Percentiles rank a stretch among this genome's conserved stretches.
These are phyloP conservation scores for Sphagnum contortum DNA, from an alignment of 225 moss, liverwort and hornwort genomes.

Conservation along the genomic window DNA sequence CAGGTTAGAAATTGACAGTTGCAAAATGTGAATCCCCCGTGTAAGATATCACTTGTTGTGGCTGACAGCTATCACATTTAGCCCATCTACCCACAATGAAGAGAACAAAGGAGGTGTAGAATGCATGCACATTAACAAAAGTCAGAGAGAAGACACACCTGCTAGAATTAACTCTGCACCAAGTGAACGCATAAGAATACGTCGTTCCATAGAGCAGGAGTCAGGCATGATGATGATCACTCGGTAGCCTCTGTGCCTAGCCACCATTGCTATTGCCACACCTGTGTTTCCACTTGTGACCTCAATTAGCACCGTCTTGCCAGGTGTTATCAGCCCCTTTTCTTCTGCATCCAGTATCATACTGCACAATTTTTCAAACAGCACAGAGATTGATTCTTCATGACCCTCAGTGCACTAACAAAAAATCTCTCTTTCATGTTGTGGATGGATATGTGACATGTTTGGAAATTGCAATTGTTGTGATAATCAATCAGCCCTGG, in stretches of 20 bases:
- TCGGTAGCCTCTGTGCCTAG: conserved; percentile 57
- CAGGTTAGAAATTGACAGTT: too few relatives aligned
- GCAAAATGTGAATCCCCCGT: background rate
- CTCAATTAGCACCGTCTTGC: conserved; percentile 62
- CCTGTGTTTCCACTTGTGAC: conserved; percentile 83
- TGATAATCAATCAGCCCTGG: too few relatives aligned
- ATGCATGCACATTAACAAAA: background rate
- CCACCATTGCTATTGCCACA: conserved; percentile 61
- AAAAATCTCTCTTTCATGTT: too few relatives aligned
- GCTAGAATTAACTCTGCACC: conserved; percentile 50
- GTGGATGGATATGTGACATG: too few relatives aligned
- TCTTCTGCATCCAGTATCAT: conserved; percentile 79
- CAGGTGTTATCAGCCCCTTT: conserved; percentile 67
- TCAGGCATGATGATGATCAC: conserved; percentile 64
- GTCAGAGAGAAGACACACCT: conserved; percentile 24
- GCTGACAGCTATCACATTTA: too few relatives aligned
- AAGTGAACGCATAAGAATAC: conserved; percentile 66
- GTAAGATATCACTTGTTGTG: background rate
- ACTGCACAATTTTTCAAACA: conserved; percentile 10
- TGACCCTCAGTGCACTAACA: too few relatives aligned
- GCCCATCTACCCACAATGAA: too few relatives aligned
- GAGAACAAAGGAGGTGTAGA: too few relatives aligned
- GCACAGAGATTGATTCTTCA: too few relatives aligned
- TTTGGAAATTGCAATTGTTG: too few relatives aligned
- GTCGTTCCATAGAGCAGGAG: conserved; percentile 64